Percentiles rank a stretch among this genome's conserved stretches.
Evolutionary conservation across 257 asterid genomes (phyloP).

Genomic region (Solanum ossicruentum): DNA sequence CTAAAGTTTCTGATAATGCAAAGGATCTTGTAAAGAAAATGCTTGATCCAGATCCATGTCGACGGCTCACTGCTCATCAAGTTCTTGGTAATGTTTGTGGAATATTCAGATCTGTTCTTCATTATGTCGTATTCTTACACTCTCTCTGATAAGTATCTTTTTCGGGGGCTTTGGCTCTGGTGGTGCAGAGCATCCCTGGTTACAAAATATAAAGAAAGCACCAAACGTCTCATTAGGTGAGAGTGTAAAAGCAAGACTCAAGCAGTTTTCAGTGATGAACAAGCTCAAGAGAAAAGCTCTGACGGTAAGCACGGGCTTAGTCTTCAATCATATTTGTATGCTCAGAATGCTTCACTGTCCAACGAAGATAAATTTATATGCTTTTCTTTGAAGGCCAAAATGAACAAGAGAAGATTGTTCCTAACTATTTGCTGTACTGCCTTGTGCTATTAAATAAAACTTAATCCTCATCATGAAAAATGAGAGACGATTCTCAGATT

Average conservation of each 20-base stretch:
- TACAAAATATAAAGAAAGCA: conserved; percentile 48
- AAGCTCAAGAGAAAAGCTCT: conserved; percentile 60
- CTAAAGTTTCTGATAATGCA: conserved; percentile 60
- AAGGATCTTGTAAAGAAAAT: conserved; percentile 79
- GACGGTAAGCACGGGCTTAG: conserved; percentile 18
- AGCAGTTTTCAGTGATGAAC: conserved; percentile 60
- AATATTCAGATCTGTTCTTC: not conserved
- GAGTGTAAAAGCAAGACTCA: conserved; percentile 67
- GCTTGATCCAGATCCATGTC: conserved; percentile 56
- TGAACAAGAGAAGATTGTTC: not conserved
- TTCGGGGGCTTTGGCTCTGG: not conserved
- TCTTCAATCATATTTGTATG: not conserved
- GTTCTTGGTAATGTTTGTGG: conserved; percentile 40
- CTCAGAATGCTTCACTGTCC: not conserved
- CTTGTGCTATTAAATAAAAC: not conserved
- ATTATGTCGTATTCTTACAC: not conserved
- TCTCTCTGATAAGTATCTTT: not conserved
- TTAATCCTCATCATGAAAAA: not conserved
- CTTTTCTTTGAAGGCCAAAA: not conserved
- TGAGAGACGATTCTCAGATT: not conserved
- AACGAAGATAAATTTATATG: not conserved
- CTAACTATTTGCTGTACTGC: not conserved
- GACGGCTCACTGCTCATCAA: conserved; percentile 53
- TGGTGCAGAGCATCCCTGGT: conserved; percentile 58
- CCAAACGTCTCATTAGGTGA: conserved; percentile 66